Evolutionary conservation across 176 grass and related monocot genomes (phyloP), one percentile per base, ranked within the genome.

Genomic region (Coix lacrymajobi): DNA sequence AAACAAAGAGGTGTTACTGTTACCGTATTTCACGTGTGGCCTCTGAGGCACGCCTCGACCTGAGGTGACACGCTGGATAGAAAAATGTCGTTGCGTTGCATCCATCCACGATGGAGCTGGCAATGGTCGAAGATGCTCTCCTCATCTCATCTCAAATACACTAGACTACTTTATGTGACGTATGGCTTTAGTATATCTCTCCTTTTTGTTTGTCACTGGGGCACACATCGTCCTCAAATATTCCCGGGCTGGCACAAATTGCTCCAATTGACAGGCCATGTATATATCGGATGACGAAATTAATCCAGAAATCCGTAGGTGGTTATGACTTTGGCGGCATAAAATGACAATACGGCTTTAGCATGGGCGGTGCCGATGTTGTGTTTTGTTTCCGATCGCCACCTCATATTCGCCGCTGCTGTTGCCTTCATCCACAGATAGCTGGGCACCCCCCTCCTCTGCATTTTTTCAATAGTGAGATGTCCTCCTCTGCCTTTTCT

Each of bases 291-390:
- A 30, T 71, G 84, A 71, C 3, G 29, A 48, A 17, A 54, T 11
- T 5, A 41, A 19, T 41, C 4, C 34, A 68, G 36, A 68, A 87
- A 83, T 37, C 10, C 56, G 39, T 54, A 19, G 78, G 62, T 49
- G 48, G 78, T 8, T 37, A 76, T 46, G 78, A 34, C 39, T 63
- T 71, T 31, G 85, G 79, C 38, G 79, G 79, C 79, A 69, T 37
- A 71, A 25, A 22, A 36, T 75, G 88, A 69, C 75, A 69, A 62
- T 41, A 43, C 24, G 74, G 39, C 61, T 79, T 90, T 90, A 69
- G 75, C 84, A 8, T 12, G 79, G 79, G 24, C 79, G 75, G 79
- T 62, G 84, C 38, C 17, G 58, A 44, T 19, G 26, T 0, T 7
- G 20, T n/a, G 65, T 25, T 71, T 86, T 44, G 11, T 38, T 69